These are phyloP conservation scores for Trichosporon sp. DNA, from an alignment of 1,284 basidiomycete genomes.

Conservation along the genomic window DNA sequence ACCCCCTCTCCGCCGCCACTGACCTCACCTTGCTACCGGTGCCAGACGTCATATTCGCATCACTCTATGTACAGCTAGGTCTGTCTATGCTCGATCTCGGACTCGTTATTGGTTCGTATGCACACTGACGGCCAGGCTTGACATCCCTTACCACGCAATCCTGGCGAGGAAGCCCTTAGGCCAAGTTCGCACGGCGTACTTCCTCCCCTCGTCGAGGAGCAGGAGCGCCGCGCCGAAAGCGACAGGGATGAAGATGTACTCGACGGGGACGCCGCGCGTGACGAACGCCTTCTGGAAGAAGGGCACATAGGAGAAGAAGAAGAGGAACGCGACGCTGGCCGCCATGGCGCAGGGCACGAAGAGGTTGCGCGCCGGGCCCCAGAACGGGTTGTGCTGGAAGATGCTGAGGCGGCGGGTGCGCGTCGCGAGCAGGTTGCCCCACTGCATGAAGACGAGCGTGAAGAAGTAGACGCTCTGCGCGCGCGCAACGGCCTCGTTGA, in stretches of 20 bases:
- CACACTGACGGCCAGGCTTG: neutral
- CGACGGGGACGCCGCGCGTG: slow-evolving; percentile 55
- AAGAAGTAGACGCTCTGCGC: slow-evolving; percentile 58
- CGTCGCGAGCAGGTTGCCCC: slow-evolving; percentile 57
- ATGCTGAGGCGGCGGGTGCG: slow-evolving; percentile 56
- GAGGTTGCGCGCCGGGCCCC: slow-evolving; percentile 43
- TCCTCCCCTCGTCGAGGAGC: slow-evolving; percentile 51
- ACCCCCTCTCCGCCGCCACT: neutral
- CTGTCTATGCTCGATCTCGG: neutral
- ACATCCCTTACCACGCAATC: slow-evolving; percentile 52
- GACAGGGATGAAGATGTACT: slow-evolving; percentile 55
- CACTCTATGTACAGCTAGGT: neutral
- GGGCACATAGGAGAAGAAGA: slow-evolving; percentile 58
- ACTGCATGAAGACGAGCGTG: slow-evolving; percentile 66
- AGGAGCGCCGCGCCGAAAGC: slow-evolving; percentile 42
- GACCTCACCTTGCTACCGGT: neutral
- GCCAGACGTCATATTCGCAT: neutral
- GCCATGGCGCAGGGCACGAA: slow-evolving; percentile 56
- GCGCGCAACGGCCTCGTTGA: slow-evolving; percentile 50
- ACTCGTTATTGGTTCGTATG: neutral
- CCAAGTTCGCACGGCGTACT: slow-evolving; percentile 47
- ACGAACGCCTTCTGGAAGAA: slow-evolving; percentile 59
- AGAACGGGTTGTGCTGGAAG: slow-evolving; percentile 53
- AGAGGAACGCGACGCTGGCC: slow-evolving; percentile 52
- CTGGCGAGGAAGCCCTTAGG: slow-evolving; percentile 46